Conservation (phyloP, 129 eudicot species). For the Erigeron canadensis region DNA sequence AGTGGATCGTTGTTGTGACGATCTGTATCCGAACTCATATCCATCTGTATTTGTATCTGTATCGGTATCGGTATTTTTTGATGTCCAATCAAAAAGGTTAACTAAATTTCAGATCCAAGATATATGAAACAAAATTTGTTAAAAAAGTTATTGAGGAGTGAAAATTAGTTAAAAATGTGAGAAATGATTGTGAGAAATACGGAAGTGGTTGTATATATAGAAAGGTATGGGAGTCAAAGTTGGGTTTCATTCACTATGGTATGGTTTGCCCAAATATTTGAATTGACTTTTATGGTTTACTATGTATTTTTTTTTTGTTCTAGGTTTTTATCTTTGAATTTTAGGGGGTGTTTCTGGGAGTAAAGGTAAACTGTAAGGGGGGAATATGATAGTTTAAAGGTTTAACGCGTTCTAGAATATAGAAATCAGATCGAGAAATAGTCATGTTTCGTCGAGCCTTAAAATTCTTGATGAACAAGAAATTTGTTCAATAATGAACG, state of each 20-base stretch:
- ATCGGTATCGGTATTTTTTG: neutral
- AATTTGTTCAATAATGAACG: neutral
- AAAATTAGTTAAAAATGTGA: conserved; percentile 5
- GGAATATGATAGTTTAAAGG: neutral
- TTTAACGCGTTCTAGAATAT: conserved; percentile 18
- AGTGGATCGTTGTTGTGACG: conserved; percentile 5
- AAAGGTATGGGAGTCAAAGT: conserved; percentile 22
- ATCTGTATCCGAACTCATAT: conserved; percentile 26
- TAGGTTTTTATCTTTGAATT: neutral
- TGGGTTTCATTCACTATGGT: conserved; percentile 15
- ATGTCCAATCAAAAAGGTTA: neutral
- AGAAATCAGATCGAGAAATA: conserved; percentile 5
- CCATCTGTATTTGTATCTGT: conserved; percentile 17
- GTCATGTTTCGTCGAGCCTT: neutral
- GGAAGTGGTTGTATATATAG: conserved; percentile 27
- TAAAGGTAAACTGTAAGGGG: neutral
- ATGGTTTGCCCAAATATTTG: conserved; percentile 21
- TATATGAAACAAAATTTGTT: conserved; percentile 12
- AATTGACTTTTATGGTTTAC: conserved; percentile 31
- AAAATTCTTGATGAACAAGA: conserved; percentile 11
- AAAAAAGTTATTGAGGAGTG: neutral
- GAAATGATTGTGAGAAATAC: conserved; percentile 11
- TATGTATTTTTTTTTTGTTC: neutral
- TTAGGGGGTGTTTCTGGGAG: neutral
- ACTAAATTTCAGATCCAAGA: conserved; percentile 7